phyloP scores from a whole-genome alignment of 495 filamentous ascomycete genomes.

The Trichocladium antarcticum region DNA sequence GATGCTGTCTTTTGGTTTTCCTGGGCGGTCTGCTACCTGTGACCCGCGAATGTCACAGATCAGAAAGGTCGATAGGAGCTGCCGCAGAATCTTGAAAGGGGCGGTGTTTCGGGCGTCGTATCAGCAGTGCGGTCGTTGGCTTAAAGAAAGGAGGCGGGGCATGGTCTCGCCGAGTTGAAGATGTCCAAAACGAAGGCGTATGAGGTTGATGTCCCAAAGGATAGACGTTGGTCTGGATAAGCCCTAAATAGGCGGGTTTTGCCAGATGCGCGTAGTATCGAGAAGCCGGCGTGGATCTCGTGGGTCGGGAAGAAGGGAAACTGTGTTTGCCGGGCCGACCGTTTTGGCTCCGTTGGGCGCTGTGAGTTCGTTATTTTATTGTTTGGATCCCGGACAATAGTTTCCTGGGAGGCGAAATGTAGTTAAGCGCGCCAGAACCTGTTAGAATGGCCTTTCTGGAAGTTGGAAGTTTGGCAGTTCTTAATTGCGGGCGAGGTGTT shows the following conservation, averaged over 20 bases:
- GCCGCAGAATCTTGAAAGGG: conserved; percentile 13
- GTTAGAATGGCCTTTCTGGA: too few relatives aligned
- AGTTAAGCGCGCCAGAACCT: too few relatives aligned
- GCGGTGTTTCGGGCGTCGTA: conserved; percentile 29
- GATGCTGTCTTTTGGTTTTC: conserved; percentile 10
- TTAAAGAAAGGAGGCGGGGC: conserved; percentile 15
- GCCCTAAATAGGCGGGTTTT: not conserved
- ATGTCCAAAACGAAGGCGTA: not conserved
- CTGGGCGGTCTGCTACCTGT: conserved; percentile 20
- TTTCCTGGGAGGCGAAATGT: too few relatives aligned
- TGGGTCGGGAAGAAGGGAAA: not conserved
- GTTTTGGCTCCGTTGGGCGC: too few relatives aligned
- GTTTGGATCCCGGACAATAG: too few relatives aligned
- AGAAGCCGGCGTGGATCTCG: not conserved
- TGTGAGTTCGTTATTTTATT: too few relatives aligned
- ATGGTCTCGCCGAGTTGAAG: conserved; percentile 12
- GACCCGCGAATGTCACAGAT: conserved; percentile 15
- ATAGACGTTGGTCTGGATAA: too few relatives aligned
- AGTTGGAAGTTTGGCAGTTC: too few relatives aligned
- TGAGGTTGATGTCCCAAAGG: not conserved
- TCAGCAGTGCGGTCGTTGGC: conserved; percentile 27
- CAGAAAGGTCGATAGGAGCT: conserved; percentile 10
- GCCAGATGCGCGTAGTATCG: too few relatives aligned
- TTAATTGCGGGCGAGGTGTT: too few relatives aligned
- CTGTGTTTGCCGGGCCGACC: not conserved